Base-by-base conservation (phyloP, 306 rosid genomes). In the Echinosophora koreensis region DNA sequence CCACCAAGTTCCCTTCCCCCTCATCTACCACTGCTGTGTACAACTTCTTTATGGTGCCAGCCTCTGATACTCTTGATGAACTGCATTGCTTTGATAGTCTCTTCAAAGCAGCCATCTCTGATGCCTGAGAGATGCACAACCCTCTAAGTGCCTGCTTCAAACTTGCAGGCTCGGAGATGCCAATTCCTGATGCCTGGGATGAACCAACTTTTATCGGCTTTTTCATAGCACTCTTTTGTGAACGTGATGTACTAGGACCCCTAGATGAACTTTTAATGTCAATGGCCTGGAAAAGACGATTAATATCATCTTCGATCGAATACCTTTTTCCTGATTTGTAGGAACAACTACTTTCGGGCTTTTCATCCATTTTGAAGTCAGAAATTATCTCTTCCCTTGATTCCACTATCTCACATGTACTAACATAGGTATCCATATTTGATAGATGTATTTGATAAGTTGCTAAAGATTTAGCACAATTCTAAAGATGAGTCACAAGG, bases 101-200 rank as follows among this genome's bases (percentile, higher is more conserved):
- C 88, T 95, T 95, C 87, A 87, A 80, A 76, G 99, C 99, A 83
- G 99, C 99, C 93, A 92, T 90, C 80, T 95, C 97, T 32, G 99
- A 93, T 73, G 99, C 99, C 89, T 95, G 99, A 67, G 99, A 90
- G 68, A 95, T 92, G 77, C 97, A 92, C 65, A 95, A 77, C 41
- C 99, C 99, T 86, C 99, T 87, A 46, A 95, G 89, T n/a, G 99
- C 99, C 82, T 95, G 97, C 90, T 95, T 95, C 84, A 95, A 92
- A 84, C 97, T 95, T 30, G 83, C 97, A 71, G 96, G 89, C 74
- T 90, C 99, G 3, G 99, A 86, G 77, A 95, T 90, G 82, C 99
- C 99, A 72, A 95, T 92, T 69, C 99, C 97, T 5, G 97, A 84
- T 39, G 88, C 86, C 75, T 90, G 87, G 34, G 96, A 85, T 55